Percentiles rank a stretch among this genome's conserved stretches.
These are phyloP conservation scores for Boletus vermiculosoides DNA, from an alignment of 768 basidiomycete genomes.

Conservation along the genomic window DNA sequence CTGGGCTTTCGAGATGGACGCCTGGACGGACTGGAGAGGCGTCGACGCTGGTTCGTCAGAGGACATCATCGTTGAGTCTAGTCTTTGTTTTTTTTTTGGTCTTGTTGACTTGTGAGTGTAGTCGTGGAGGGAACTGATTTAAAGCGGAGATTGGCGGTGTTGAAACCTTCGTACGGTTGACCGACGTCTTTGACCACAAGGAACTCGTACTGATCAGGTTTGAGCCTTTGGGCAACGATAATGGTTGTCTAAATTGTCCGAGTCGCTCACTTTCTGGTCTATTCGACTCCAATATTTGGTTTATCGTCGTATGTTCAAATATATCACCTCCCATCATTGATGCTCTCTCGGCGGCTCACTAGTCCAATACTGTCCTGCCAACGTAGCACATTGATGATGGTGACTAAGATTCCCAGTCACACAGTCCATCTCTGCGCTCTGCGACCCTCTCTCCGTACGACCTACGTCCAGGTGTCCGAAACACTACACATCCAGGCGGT, in stretches of 20 bases:
- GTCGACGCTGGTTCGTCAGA: conserved; percentile 31
- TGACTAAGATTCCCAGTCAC: too few species aligned
- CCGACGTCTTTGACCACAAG: too few species aligned
- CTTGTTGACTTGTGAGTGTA: background rate
- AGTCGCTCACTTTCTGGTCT: too few species aligned
- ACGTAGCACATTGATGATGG: background rate
- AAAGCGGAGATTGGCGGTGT: conserved; percentile 13
- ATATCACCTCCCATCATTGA: background rate
- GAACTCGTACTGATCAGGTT: too few species aligned
- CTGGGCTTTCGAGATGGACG: conserved; percentile 43
- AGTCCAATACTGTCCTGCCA: too few species aligned
- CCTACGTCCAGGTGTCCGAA: background rate
- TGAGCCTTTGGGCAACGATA: too few species aligned
- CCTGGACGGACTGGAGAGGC: conserved; percentile 30
- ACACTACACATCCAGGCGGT: background rate
- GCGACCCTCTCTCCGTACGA: too few species aligned
- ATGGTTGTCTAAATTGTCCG: too few species aligned
- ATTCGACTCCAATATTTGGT: background rate
- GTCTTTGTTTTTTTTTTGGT: conserved; percentile 1
- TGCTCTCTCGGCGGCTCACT: too few species aligned
- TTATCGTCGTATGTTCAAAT: background rate
- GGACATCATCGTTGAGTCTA: conserved; percentile 31
- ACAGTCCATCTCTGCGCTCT: background rate
- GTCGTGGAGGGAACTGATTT: background rate
- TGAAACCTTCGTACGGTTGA: too few species aligned